Percentiles rank a stretch among this genome's conserved stretches.
These are phyloP conservation scores for Phlyctochytrium bullatum DNA, from an alignment of 192 early-diverging fungal genomes.

Conservation along the genomic window DNA sequence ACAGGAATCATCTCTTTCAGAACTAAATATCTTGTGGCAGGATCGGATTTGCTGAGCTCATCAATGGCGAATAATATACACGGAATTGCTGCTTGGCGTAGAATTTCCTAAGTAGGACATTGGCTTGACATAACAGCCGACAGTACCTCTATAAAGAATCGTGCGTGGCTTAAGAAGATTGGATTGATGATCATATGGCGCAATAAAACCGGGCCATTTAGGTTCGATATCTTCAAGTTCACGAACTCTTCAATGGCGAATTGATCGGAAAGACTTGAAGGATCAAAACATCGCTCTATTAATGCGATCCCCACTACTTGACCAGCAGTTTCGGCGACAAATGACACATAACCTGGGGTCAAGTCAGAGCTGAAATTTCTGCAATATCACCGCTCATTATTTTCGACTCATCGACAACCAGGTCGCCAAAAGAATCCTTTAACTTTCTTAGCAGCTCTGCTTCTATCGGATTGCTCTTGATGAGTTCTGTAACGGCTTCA, in stretches of 20 bases:
- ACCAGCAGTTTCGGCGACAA: constrained; percentile 26
- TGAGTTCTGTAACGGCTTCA: constrained; percentile 15
- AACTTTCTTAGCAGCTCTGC: constrained; percentile 22
- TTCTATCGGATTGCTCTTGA: constrained; percentile 21
- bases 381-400: not conserved
- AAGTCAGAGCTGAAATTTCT: not conserved
- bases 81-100: constrained; percentile 35
- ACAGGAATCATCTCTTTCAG: constrained; percentile 43
- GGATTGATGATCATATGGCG: constrained; percentile 45
- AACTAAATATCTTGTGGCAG: constrained; percentile 26
- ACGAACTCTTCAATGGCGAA: constrained; percentile 49
- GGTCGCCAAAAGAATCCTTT: constrained; percentile 10
- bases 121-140: constrained; percentile 7
- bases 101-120: constrained; percentile 39
- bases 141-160: constrained; percentile 43
- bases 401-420: not conserved
- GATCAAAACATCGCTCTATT: constrained; percentile 26
- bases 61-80: constrained; percentile 38
- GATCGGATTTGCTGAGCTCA: constrained; percentile 22
- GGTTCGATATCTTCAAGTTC: constrained; percentile 14
- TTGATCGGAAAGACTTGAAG: constrained; percentile 40
- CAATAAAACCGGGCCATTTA: constrained; percentile 24
- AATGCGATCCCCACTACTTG: constrained; percentile 36
- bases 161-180: constrained; percentile 38
- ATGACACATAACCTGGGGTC: constrained; percentile 26